These are phyloP conservation scores for Taiozyma sp. DNA, from an alignment of 1,139 yeast genomes.

Conservation along the genomic window DNA sequence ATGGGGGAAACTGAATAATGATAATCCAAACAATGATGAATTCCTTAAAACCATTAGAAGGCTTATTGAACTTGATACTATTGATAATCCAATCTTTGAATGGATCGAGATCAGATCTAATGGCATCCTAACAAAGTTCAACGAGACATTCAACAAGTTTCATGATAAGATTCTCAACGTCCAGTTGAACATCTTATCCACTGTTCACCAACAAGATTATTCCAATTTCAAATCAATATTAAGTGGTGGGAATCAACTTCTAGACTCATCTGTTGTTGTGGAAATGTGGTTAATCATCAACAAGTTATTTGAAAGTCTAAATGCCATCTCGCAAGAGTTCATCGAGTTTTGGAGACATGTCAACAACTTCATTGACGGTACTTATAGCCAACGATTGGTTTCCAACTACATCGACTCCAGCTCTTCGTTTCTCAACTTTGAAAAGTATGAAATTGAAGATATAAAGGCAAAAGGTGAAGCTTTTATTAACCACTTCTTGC, in stretches of 20 bases:
- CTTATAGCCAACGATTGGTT: conserved; percentile 33
- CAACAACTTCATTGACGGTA: conserved; percentile 40
- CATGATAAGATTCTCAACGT: conserved; percentile 31
- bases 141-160: conserved; percentile 28
- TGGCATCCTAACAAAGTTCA: conserved; percentile 33
- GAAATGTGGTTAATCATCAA: conserved; percentile 52
- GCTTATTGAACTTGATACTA: conserved; percentile 54
- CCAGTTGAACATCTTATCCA: conserved; percentile 29
- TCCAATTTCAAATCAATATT: conserved; percentile 19
- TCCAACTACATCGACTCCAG: conserved; percentile 23
- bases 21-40: conserved; percentile 32
- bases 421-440: conserved; percentile 28
- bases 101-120: conserved; percentile 51
- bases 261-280: conserved; percentile 43
- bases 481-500: conserved; percentile 30
- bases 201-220: conserved; percentile 24
- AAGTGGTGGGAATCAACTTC: conserved; percentile 23
- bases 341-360: conserved; percentile 43
- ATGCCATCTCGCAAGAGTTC: conserved; percentile 28
- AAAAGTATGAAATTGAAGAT: conserved; percentile 32
- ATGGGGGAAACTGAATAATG: conserved; percentile 52
- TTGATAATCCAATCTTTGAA: conserved; percentile 59
- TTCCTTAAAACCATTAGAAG: conserved; percentile 55
- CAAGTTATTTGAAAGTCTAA: conserved; percentile 40
- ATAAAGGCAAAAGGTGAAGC: conserved; percentile 34